Evolutionary conservation across 768 basidiomycete species (phyloP), one percentile per base, ranked within the genome.

Genomic region (Phaeotremella fagi): DNA sequence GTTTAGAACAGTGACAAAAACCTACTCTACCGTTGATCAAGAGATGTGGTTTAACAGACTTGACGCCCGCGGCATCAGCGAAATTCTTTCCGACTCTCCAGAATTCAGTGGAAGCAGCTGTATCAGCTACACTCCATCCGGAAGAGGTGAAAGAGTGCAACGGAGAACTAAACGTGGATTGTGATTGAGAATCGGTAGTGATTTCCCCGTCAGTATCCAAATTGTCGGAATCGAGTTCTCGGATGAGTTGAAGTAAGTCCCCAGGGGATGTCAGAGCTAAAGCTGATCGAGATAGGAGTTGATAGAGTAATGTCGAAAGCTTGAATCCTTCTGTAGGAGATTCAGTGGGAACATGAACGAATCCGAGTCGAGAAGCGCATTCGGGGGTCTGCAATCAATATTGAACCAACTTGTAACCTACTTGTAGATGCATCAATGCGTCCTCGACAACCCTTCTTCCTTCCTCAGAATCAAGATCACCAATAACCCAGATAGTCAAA

Each of bases 1-100:
- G 7, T 14, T 15, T 1, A n/a, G 9, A 33, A 16, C 12, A 14
- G 0, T 25, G 23, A 24, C 31, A 54, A 47, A 2, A 54, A 76
- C 85, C 70, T 67, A 92, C 90, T 27, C 92, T 79, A 23, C 92
- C 94, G 61, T 95, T 95, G 47, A 88, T 76, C 29, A 92, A 55
- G 31, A 97, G 53, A 0, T 80, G 87, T 20, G 78, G 77, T 52
- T 84, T 75, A 0, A 85, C 86, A 1, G 84, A 80, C 14, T 69
- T 60, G 24, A 91, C 64, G n/a, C 79, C 79, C 2, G 89, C 61
- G 47, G 81, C 80, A 24, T 82, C 77, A 2, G 78, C 78, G 14
- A 88, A 54, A 11, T 38, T 51, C 36, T 45, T 43, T 24, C 62
- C 57, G 15, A 37, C 45, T 22, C 66, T 50, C 73, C 72, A 74